A percentile compares a stretch with the other conserved stretches of the same genome.
These are phyloP conservation scores for Xylariales sp. DNA, from an alignment of 2,329 filamentous ascomycete species.

Conservation along the genomic window DNA sequence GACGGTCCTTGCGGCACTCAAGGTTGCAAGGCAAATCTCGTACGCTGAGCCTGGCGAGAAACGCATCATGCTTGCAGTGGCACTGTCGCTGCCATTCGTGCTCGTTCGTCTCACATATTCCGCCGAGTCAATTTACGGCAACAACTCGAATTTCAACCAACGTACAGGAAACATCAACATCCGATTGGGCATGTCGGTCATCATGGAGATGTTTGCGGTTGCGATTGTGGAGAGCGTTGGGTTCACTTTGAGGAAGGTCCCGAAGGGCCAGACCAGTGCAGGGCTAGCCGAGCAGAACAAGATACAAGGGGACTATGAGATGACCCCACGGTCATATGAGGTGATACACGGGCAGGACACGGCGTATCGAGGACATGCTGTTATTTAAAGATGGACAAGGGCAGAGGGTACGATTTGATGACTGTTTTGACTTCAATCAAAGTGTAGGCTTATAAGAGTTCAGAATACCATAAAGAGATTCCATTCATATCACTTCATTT, in stretches of 20 bases:
- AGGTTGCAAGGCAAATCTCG: conserved; percentile 26
- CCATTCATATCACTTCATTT: too few species aligned
- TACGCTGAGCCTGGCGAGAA: conserved; percentile 38
- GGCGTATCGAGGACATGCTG: too few species aligned
- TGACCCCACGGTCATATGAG: too few species aligned
- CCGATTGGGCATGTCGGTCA: conserved; percentile 39
- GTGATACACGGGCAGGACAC: too few species aligned
- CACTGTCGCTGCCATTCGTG: conserved; percentile 41
- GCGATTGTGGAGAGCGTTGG: conserved; percentile 36
- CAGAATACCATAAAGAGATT: too few species aligned
- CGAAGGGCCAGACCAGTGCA: conserved; percentile 13
- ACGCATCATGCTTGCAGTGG: conserved; percentile 38
- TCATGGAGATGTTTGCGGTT: conserved; percentile 47
- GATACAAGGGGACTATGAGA: too few species aligned
- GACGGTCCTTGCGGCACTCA: conserved; percentile 27
- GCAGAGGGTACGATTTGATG: too few species aligned
- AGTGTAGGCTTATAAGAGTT: too few species aligned
- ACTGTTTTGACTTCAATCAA: too few species aligned
- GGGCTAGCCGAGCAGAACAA: too few species aligned
- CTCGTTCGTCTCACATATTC: conserved; percentile 45
- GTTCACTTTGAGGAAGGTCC: conserved; percentile 29
- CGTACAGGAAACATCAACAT: conserved; percentile 34
- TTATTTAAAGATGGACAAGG: too few species aligned
- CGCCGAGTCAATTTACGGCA: conserved; percentile 35
- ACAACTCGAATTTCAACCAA: conserved; percentile 37